phyloP scores from a whole-genome alignment of 129 eudicot species.

The Arctium minus region DNA sequence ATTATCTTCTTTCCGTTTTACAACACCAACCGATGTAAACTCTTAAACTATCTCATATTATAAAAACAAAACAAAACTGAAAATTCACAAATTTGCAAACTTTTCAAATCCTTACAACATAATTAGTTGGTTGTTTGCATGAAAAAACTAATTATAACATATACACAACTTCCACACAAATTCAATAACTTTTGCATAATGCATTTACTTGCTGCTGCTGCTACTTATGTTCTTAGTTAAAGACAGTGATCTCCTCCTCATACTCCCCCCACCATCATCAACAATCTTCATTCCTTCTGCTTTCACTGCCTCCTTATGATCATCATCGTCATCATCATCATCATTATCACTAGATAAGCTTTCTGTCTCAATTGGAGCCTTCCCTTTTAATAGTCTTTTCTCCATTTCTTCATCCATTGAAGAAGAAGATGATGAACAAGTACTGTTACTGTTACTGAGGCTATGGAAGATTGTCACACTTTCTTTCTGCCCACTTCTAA shows the following conservation, averaged over 20 bases:
- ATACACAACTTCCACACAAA: not conserved
- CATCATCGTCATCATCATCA: constrained; percentile 5
- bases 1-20: too few relatives aligned
- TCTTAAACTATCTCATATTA: too few relatives aligned
- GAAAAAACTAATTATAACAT: not conserved
- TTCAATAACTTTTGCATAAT: constrained; percentile 2
- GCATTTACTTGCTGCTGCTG: constrained; percentile 3
- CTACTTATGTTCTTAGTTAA: constrained; percentile 19
- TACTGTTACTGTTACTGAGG: constrained; percentile 18
- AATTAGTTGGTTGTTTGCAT: too few relatives aligned
- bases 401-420: constrained; percentile 32
- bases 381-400: constrained; percentile 37
- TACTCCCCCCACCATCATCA: constrained; percentile 45
- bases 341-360: constrained; percentile 45
- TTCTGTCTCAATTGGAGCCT: constrained; percentile 38
- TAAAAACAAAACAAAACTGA: too few relatives aligned
- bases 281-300: constrained; percentile 15
- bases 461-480: constrained; percentile 46
- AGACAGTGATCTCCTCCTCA: constrained; percentile 60
- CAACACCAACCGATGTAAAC: too few relatives aligned
- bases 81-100: too few relatives aligned
- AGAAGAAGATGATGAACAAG: constrained; percentile 8
- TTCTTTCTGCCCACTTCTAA: constrained; percentile 49
- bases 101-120: not conserved
- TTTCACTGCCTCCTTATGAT: constrained; percentile 19